A percentile compares a stretch with the other conserved stretches of the same genome.
phyloP scores from a whole-genome alignment of 768 basidiomycete genomes.

The Collybia mongolica region DNA sequence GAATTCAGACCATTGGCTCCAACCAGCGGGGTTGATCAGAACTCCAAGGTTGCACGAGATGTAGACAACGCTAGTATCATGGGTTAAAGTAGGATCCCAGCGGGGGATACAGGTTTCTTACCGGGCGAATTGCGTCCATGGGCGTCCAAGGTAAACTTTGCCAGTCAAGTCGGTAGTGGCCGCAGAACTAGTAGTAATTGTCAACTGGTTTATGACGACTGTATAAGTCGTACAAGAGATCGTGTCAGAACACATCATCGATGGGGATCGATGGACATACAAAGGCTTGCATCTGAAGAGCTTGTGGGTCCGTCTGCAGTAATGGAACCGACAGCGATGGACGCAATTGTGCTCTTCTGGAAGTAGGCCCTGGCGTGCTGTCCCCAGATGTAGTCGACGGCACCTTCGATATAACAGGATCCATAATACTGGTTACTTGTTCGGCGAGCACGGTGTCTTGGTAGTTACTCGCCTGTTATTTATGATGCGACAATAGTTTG shows the following conservation, averaged over 20 bases:
- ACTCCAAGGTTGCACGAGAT: conserved; percentile 18
- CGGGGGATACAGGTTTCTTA: conserved; percentile 20
- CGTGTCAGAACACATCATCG: not conserved
- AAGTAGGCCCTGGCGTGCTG: conserved; percentile 21
- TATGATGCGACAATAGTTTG: not conserved
- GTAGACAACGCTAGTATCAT: conserved; percentile 19
- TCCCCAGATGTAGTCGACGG: conserved; percentile 24
- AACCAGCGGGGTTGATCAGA: conserved; percentile 23
- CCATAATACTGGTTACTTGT: conserved; percentile 21
- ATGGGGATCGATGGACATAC: not conserved
- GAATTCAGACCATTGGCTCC: conserved; percentile 22
- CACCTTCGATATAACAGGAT: conserved; percentile 22
- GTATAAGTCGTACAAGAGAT: not conserved
- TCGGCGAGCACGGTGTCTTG: conserved; percentile 22
- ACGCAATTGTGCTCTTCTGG: conserved; percentile 22
- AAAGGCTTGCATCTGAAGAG: conserved; percentile 12
- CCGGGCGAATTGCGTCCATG: conserved; percentile 4
- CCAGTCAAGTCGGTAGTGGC: conserved; percentile 17
- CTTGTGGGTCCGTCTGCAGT: conserved; percentile 21
- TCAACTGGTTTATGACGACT: conserved; percentile 23
- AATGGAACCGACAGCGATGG: conserved; percentile 20
- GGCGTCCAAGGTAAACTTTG: conserved; percentile 17
- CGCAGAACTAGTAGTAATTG: conserved; percentile 13
- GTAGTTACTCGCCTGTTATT: conserved; percentile 8
- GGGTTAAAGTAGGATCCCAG: conserved; percentile 9